Evolutionary conservation across 2,329 filamentous ascomycete genomes (phyloP), one percentile per base, ranked within the genome.

Genomic region (Xylaria multiplex): DNA sequence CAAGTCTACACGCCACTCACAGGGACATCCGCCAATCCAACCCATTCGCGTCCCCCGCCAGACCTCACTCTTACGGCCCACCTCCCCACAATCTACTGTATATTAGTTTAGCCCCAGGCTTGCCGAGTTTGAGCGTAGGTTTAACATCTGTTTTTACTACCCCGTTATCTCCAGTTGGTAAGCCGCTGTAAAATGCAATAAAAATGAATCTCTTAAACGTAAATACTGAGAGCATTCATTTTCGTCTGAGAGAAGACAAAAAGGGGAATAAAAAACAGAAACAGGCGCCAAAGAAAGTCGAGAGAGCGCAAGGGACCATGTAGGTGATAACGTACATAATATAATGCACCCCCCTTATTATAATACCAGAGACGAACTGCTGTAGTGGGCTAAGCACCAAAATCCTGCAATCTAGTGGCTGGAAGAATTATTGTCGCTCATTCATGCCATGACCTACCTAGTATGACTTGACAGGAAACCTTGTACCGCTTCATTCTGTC

Each of bases 341-440:
- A 46, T 40, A 35, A 53, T 35, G 50, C 37, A 53, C 46, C 54
- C 59, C 54, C 40, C 59, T 45, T 66, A 55, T 46, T 55, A 53
- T 57, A 49, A 50, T 57, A 64, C 48, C n/a, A 53, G 30, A 66
- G 64, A 37, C 62, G 62, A 42, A 52, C 53, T 58, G 30, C 65
- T 70, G 46, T 66, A 68, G 67, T 68, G 65, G 70, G 65, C 59
- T 66, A 65, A 63, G 64, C 63, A 67, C 63, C 54, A 59, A 56
- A 70, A 72, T 72, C 59, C 72, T 68, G 69, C 72, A 69, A 66
- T 72, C 66, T 72, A 72, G 72, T 75, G 71, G 73, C 72, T 75
- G 72, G 73, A 74, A 75, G 61, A 75, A 75, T 74, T 75, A 74
- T 74, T 70, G 58, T 66, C 70, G 56, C 59, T 68, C 45, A 43